phyloP scores from a whole-genome alignment of 768 basidiomycete genomes.

The Solioccasus polychromus region DNA sequence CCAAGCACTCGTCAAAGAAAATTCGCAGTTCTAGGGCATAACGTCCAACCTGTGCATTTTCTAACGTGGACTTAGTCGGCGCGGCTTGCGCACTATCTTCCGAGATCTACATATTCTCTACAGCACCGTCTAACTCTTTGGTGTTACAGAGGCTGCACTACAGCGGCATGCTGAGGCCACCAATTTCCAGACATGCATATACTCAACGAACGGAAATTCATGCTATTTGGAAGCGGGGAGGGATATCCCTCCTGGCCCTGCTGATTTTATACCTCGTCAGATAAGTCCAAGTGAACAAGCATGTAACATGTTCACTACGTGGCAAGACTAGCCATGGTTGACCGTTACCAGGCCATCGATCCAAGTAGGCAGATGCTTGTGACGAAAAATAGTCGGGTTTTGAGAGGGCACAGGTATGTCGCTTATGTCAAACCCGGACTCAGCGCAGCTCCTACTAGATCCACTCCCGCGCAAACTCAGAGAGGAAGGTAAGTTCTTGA shows the following conservation, averaged over 20 bases:
- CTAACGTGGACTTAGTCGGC: neutral
- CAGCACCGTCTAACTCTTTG: neutral
- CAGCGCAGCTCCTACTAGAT: neutral
- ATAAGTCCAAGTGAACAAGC: neutral
- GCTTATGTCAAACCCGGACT: neutral
- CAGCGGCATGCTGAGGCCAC: neutral
- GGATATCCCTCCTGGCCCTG: no score
- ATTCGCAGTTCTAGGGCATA: neutral
- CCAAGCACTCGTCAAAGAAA: neutral
- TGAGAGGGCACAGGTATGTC: neutral
- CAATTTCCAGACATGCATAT: neutral
- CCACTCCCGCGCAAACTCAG: neutral
- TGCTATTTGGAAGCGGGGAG: no score
- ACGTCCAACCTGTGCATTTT: neutral
- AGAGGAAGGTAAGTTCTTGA: neutral
- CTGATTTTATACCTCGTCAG: neutral
- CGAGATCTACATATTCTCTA: neutral
- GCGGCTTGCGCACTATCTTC: neutral
- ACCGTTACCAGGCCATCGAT: no score
- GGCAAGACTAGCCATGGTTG: neutral
- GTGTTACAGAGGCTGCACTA: neutral
- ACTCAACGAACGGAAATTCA: no score
- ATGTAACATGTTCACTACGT: neutral
- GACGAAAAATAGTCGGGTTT: neutral
- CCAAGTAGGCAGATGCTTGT: no score